These are phyloP conservation scores for Hypholoma sublateritium DNA, from an alignment of 768 basidiomycete species.

Conservation along the genomic window DNA sequence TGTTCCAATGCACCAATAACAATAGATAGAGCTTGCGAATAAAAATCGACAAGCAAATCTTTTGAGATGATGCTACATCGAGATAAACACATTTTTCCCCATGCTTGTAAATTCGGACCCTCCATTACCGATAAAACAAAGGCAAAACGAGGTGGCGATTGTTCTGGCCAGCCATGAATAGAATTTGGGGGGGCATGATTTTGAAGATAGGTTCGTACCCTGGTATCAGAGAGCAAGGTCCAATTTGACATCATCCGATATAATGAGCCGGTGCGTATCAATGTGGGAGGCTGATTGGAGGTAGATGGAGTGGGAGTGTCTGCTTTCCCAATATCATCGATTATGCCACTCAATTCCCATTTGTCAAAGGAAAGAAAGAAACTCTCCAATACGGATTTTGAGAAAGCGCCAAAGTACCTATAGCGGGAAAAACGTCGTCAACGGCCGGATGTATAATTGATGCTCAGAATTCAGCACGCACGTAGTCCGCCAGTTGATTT, in stretches of 20 bases:
- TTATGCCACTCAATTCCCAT: constrained; percentile 61
- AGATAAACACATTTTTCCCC: constrained; percentile 53
- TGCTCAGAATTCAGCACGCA: constrained; percentile 42
- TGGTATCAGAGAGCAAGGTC: constrained; percentile 50
- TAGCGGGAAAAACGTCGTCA: background rate
- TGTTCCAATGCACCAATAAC: constrained; percentile 33
- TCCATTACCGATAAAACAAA: constrained; percentile 58
- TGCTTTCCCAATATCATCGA: constrained; percentile 43
- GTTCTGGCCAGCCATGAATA: constrained; percentile 53
- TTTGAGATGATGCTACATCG: constrained; percentile 45
- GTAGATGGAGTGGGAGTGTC: constrained; percentile 16
- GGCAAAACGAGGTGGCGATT: constrained; percentile 55
- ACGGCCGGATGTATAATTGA: background rate
- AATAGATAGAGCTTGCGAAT: constrained; percentile 43
- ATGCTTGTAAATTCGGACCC: constrained; percentile 48
- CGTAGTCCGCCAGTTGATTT: constrained; percentile 66
- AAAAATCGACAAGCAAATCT: constrained; percentile 47
- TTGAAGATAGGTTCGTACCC: constrained; percentile 43
- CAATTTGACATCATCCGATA: constrained; percentile 68
- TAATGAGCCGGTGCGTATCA: constrained; percentile 51
- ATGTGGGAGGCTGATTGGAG: constrained; percentile 19
- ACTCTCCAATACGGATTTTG: constrained; percentile 40
- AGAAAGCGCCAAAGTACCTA: constrained; percentile 77
- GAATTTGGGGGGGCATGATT: constrained; percentile 32
- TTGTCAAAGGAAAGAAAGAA: constrained; percentile 66